A percentile compares a stretch with the other conserved stretches of the same genome.
phyloP scores from a whole-genome alignment of 345 rosid genomes.

The Rhodamnia rubescens region DNA sequence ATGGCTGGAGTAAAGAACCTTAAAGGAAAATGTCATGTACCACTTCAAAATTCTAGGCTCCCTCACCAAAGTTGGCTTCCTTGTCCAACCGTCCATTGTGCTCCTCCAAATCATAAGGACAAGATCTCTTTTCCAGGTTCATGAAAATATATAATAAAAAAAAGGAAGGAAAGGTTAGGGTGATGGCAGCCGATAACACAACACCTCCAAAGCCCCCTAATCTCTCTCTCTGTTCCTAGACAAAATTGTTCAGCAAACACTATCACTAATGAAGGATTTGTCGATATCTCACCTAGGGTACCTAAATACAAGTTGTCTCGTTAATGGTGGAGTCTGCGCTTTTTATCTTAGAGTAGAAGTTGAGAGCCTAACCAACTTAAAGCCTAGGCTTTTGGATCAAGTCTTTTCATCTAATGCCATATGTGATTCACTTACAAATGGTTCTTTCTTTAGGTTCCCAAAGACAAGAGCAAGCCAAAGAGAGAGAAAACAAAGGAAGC shows the following conservation, averaged over 20 bases:
- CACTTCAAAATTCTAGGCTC: neutral
- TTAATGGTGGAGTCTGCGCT: neutral
- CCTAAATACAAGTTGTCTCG: neutral
- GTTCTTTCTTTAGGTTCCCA: conserved; percentile 36
- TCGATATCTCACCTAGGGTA: neutral
- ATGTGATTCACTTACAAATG: neutral
- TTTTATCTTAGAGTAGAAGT: neutral
- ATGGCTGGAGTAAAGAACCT: neutral
- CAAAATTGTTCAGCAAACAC: neutral
- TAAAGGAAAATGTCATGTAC: too few species aligned
- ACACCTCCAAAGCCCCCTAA: neutral
- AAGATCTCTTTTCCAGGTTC: neutral
- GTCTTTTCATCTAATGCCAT: too few species aligned
- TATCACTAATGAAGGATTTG: neutral
- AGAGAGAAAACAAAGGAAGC: conserved; percentile 76
- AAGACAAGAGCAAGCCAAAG: conserved; percentile 60
- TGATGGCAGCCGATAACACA: neutral
- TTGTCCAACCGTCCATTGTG: neutral
- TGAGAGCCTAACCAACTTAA: neutral
- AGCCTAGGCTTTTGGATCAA: neutral
- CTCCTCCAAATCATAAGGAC: neutral
- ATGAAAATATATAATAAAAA: too few species aligned
- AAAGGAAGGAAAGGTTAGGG: neutral
- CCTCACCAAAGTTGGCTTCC: neutral
- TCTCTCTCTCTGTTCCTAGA: neutral